phyloP scores from a whole-genome alignment of 75 land plant genomes.

The Pinus tabuliformis region DNA sequence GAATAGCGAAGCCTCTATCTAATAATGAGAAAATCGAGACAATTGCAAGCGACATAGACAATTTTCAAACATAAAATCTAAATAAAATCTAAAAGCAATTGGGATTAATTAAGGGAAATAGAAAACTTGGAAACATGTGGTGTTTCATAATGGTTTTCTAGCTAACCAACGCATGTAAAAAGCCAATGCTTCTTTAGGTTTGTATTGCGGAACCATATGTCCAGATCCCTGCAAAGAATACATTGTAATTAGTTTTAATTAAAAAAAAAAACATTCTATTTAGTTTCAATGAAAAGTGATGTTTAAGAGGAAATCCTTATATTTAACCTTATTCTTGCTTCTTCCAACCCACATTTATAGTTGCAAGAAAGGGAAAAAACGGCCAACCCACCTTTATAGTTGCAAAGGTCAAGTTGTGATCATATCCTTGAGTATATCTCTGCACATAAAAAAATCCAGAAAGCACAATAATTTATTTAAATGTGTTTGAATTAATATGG shows the following conservation, averaged over 20 bases:
- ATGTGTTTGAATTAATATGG: neutral
- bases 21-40: neutral
- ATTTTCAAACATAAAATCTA: neutral
- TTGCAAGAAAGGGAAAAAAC: neutral
- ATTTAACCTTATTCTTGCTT: too few relatives aligned
- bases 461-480: neutral
- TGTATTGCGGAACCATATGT: constrained; percentile 91
- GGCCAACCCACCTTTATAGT: constrained; percentile 63
- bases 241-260: neutral
- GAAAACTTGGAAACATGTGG: neutral
- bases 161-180: constrained; percentile 63
- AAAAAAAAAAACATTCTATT: neutral
- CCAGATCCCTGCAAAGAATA: constrained; percentile 70
- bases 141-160: constrained; percentile 25
- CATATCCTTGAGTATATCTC: constrained; percentile 64
- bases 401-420: constrained; percentile 65
- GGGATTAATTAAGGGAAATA: neutral
- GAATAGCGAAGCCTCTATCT: neutral
- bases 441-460: constrained; percentile 14
- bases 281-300: too few relatives aligned
- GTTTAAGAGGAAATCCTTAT: too few relatives aligned
- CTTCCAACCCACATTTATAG: too few relatives aligned
- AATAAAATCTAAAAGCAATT: neutral
- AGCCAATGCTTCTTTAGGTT: constrained; percentile 69
- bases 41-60: neutral